A percentile compares a stretch with the other conserved stretches of the same genome.
phyloP scores from a whole-genome alignment of 805 yeast species.

The Pichia nanzhaoensis region DNA sequence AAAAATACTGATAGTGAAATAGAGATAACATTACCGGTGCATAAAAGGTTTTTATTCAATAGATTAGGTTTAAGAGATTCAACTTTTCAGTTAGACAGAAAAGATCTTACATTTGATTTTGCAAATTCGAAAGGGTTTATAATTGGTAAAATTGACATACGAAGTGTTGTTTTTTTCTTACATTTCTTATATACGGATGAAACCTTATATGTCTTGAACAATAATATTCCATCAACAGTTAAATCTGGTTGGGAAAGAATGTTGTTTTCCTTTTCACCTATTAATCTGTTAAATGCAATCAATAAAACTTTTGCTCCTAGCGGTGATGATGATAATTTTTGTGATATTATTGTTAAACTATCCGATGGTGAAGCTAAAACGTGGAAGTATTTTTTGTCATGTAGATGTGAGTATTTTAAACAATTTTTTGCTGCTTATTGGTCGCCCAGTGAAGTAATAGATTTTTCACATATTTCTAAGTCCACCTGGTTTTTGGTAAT shows the following conservation, averaged over 20 bases:
- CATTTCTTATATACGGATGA: constrained; percentile 47
- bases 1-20: background rate
- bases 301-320: background rate
- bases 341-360: constrained; percentile 42
- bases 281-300: background rate
- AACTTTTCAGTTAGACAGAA: constrained; percentile 10
- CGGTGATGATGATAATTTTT: constrained; percentile 3
- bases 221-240: constrained; percentile 6
- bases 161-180: constrained; percentile 34
- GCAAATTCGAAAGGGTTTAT: constrained; percentile 8
- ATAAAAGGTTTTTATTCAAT: constrained; percentile 9
- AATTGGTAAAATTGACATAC: constrained; percentile 21
- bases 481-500: constrained; percentile 44
- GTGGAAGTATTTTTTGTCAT: constrained; percentile 46
- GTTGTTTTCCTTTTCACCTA: constrained; percentile 8
- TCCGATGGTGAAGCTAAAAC: constrained; percentile 40
- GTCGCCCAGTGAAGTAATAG: constrained; percentile 24
- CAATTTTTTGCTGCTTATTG: constrained; percentile 50
- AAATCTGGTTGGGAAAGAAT: constrained; percentile 12
- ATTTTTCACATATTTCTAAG: constrained; percentile 36
- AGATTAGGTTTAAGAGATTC: constrained; percentile 6
- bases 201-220: constrained; percentile 41
- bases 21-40: constrained; percentile 11
- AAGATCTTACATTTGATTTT: constrained; percentile 12
- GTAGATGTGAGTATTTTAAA: constrained; percentile 59